phyloP scores from a whole-genome alignment of 1,284 basidiomycete genomes.

The Cryptococcus hybrid region DNA sequence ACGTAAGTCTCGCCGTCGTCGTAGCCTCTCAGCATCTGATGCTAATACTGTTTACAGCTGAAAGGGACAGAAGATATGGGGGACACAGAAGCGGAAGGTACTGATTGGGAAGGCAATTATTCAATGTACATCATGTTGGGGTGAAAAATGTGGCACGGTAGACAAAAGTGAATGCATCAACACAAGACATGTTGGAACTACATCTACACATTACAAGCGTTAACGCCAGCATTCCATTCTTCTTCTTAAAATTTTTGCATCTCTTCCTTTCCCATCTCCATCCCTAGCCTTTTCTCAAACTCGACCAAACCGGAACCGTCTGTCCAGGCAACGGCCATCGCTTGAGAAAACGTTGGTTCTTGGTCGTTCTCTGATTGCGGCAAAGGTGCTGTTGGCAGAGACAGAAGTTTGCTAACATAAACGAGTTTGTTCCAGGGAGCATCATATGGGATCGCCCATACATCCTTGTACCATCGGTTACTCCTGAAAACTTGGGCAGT shows the following conservation, averaged over 20 bases:
- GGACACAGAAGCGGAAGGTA: background rate
- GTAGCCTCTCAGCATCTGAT: background rate
- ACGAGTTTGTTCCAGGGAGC: constrained; percentile 67
- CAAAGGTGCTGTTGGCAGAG: constrained; percentile 44
- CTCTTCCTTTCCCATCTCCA: constrained; percentile 27
- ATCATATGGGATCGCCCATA: constrained; percentile 53
- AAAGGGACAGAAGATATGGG: background rate
- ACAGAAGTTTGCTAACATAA: constrained; percentile 65
- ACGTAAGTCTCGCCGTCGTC: background rate
- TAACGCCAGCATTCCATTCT: constrained; percentile 45
- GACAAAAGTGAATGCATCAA: background rate
- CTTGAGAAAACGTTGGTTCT: constrained; percentile 71
- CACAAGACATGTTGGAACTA: background rate
- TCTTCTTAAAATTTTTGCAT: constrained; percentile 41
- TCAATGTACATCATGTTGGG: background rate
- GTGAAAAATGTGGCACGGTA: background rate
- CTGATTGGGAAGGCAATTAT: background rate
- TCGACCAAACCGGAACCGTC: constrained; percentile 66
- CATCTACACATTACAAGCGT: background rate
- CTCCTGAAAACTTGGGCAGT: constrained; percentile 58
- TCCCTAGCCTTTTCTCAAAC: constrained; percentile 55
- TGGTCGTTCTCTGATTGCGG: constrained; percentile 47
- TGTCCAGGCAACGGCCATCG: constrained; percentile 69
- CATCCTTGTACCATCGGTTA: constrained; percentile 36
- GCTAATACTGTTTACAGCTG: background rate